Percentiles rank a stretch among this genome's conserved stretches.
phyloP scores from a whole-genome alignment of 2,329 filamentous ascomycete species.

The Fusarium camptoceras region DNA sequence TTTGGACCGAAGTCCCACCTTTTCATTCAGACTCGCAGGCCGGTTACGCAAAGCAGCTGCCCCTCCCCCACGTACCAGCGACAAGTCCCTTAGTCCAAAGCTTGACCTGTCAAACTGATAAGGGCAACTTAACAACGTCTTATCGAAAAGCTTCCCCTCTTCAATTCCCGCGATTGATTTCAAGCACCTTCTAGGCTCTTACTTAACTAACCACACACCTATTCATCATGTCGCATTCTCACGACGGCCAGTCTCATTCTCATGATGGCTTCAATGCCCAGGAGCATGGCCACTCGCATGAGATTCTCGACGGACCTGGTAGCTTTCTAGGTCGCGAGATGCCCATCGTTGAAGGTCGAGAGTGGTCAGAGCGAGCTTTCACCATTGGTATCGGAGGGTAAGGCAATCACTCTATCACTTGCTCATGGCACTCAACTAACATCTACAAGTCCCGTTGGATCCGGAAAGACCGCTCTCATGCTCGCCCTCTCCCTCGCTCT shows the following conservation, averaged over 20 bases:
- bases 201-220: neutral
- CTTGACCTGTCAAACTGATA: constrained; percentile 33
- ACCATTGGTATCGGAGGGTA: constrained; percentile 99
- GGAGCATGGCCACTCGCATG: constrained; percentile 94
- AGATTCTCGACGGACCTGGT: constrained; percentile 93
- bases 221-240: constrained; percentile 59
- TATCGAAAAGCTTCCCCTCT: constrained; percentile 28
- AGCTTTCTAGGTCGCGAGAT: constrained; percentile 91
- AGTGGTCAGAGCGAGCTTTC: constrained; percentile 91
- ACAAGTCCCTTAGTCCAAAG: constrained; percentile 7
- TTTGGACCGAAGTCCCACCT: neutral
- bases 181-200: neutral
- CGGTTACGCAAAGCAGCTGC: neutral
- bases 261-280: constrained; percentile 65
- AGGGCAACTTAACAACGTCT: constrained; percentile 10
- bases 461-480: constrained; percentile 98
- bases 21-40: neutral
- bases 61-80: constrained; percentile 30
- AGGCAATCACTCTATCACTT: constrained; percentile 40
- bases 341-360: constrained; percentile 88
- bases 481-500: constrained; percentile 89
- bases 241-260: constrained; percentile 71
- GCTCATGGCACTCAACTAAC: neutral
- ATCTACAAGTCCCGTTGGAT: constrained; percentile 84
- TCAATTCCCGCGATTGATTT: neutral